Percentiles rank a stretch among this genome's conserved stretches.
Evolutionary conservation across 768 basidiomycete species (phyloP).

Genomic region (Lactarius deliciosus): DNA sequence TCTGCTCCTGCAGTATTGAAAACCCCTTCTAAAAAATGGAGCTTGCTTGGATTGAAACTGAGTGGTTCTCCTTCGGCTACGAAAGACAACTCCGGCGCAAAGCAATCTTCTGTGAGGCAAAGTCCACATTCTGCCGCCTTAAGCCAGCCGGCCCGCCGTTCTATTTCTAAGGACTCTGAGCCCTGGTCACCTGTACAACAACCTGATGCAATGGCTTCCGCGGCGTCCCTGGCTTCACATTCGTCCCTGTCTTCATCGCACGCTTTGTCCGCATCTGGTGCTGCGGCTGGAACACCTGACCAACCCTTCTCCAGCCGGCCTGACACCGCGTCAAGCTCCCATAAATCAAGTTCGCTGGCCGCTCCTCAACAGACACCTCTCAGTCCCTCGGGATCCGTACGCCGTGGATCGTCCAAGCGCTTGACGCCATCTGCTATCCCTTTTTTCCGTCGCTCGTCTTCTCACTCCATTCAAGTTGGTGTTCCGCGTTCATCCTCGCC

Average conservation of each 20-base stretch:
- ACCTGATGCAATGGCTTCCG: conserved; percentile 74
- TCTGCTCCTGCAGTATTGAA: conserved; percentile 52
- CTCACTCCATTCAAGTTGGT: conserved; percentile 71
- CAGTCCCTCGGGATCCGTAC: conserved; percentile 69
- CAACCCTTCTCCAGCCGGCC: conserved; percentile 60
- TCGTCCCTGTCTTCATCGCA: conserved; percentile 71
- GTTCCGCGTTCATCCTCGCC: conserved; percentile 48
- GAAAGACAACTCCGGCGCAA: conserved; percentile 41
- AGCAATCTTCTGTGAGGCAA: conserved; percentile 56
- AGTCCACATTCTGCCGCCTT: conserved; percentile 70
- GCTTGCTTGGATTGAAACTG: conserved; percentile 77
- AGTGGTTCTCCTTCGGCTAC: conserved; percentile 63
- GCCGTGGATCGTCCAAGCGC: conserved; percentile 71
- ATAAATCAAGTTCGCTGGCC: conserved; percentile 56
- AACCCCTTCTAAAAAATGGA: conserved; percentile 96
- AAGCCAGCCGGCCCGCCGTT: conserved; percentile 66
- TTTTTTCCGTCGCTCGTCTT: conserved; percentile 90
- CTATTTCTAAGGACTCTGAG: conserved; percentile 62
- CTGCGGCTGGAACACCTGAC: conserved; percentile 64
- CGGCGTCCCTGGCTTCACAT: conserved; percentile 70
- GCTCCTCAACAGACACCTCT: conserved; percentile 60
- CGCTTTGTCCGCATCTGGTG: conserved; percentile 40
- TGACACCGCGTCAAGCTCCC: conserved; percentile 74
- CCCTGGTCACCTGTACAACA: conserved; percentile 63
- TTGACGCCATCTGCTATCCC: conserved; percentile 92